These are phyloP conservation scores for Populus tremula DNA, from an alignment of 345 rosid species.

Conservation along the genomic window DNA sequence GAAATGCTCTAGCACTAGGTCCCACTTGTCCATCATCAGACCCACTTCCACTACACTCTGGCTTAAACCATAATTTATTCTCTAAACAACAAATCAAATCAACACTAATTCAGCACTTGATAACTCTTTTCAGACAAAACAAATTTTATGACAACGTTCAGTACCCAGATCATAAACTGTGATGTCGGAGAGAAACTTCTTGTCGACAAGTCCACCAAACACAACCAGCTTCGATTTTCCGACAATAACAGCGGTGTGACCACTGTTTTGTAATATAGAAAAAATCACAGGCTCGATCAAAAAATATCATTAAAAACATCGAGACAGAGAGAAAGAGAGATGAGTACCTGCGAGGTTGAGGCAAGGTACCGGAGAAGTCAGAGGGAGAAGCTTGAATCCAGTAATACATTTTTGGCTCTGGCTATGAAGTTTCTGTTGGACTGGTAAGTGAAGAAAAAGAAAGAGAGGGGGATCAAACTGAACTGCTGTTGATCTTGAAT, in stretches of 20 bases:
- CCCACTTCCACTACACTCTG: constrained; percentile 82
- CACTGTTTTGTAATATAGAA: constrained; percentile 39
- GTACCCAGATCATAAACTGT: constrained; percentile 80
- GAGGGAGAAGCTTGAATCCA: constrained; percentile 87
- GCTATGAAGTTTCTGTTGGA: not conserved
- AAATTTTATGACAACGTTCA: not conserved
- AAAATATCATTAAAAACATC: too few species aligned
- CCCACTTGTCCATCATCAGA: constrained; percentile 81
- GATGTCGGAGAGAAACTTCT: constrained; percentile 69
- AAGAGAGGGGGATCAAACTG: too few species aligned
- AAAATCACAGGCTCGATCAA: too few species aligned
- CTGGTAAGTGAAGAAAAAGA: too few species aligned
- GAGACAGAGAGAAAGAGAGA: not conserved
- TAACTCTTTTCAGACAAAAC: not conserved
- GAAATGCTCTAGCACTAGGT: constrained; percentile 89
- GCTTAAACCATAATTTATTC: constrained; percentile 85
- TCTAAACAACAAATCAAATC: constrained; percentile 39
- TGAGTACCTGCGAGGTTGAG: constrained; percentile 75
- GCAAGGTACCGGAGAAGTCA: constrained; percentile 72
- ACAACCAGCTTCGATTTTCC: constrained; percentile 81
- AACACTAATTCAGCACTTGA: not conserved
- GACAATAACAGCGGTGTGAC: constrained; percentile 72
- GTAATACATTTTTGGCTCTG: constrained; percentile 53
- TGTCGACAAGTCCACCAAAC: constrained; percentile 85
- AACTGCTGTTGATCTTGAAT: too few species aligned